phyloP scores from a whole-genome alignment of 2,329 filamentous ascomycete species.

The Aspergillus amoenus region DNA sequence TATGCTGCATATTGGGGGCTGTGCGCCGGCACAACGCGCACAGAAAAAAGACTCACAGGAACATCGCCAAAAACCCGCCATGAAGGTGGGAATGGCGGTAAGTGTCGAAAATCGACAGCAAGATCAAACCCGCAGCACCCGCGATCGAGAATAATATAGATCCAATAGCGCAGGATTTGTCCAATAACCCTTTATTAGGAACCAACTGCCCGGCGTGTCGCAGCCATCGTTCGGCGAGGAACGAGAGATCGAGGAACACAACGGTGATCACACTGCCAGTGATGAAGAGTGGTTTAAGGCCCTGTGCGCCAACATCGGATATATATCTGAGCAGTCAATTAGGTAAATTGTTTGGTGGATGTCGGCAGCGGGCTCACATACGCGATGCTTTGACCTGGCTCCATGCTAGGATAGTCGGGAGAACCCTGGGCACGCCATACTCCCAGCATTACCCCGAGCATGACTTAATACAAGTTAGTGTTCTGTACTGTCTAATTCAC shows the following conservation, averaged over 20 bases:
- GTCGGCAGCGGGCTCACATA: conserved; percentile 33
- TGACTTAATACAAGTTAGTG: conserved; percentile 40
- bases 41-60: conserved; percentile 56
- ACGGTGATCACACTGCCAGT: conserved; percentile 63
- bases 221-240: conserved; percentile 79
- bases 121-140: conserved; percentile 77
- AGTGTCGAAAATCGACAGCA: conserved; percentile 84
- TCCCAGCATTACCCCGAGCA: conserved; percentile 61
- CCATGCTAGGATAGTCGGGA: conserved; percentile 56
- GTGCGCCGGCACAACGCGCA: neutral
- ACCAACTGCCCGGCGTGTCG: conserved; percentile 77
- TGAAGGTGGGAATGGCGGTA: conserved; percentile 66
- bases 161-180: conserved; percentile 39
- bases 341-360: neutral
- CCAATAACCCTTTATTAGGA: conserved; percentile 59
- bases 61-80: conserved; percentile 73
- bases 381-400: conserved; percentile 53
- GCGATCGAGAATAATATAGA: conserved; percentile 63
- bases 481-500: neutral
- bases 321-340: conserved; percentile 36
- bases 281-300: conserved; percentile 63
- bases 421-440: conserved; percentile 54
- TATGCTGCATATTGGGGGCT: neutral
- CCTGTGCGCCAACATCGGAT: conserved; percentile 58
- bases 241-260: conserved; percentile 76